A percentile compares a stretch with the other conserved stretches of the same genome.
These are phyloP conservation scores for Arabidopsis thaliana DNA, from an alignment of 345 rosid species.

Conservation along the genomic window DNA sequence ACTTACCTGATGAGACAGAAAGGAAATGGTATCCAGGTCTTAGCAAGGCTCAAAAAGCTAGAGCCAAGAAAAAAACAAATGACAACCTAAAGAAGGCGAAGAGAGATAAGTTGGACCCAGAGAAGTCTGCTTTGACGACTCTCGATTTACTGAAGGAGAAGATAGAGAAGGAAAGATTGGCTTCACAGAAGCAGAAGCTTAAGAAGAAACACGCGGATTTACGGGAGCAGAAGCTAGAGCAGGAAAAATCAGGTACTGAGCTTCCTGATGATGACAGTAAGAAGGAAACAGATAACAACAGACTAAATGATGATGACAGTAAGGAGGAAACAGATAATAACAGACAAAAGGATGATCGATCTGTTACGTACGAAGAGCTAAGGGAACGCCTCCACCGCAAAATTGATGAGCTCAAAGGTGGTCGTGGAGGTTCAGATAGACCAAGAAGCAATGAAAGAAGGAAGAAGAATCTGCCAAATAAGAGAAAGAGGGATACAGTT, in stretches of 20 bases:
- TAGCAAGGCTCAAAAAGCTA: constrained; percentile 67
- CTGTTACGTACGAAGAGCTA: constrained; percentile 79
- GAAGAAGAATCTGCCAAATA: constrained; percentile 49
- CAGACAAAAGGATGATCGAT: constrained; percentile 47
- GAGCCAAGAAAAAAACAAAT: constrained; percentile 66
- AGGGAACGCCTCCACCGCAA: constrained; percentile 66
- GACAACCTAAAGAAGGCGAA: constrained; percentile 82
- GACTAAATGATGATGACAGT: constrained; percentile 44
- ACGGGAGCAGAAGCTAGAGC: constrained; percentile 63
- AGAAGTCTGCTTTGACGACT: constrained; percentile 60
- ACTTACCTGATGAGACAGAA: constrained; percentile 79
- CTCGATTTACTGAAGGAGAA: constrained; percentile 68
- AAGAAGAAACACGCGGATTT: constrained; percentile 71
- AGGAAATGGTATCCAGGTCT: constrained; percentile 84
- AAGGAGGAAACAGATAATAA: constrained; percentile 53
- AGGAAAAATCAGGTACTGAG: constrained; percentile 50
- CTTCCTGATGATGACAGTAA: constrained; percentile 41
- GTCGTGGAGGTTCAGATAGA: constrained; percentile 50
- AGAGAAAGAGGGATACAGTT: constrained; percentile 65
- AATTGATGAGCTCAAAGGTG: constrained; percentile 72
- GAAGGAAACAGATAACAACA: constrained; percentile 52
- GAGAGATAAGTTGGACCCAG: constrained; percentile 78
- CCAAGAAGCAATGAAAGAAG: constrained; percentile 36
- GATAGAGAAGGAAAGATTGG: constrained; percentile 65
- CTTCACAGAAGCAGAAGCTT: constrained; percentile 61